phyloP scores from a whole-genome alignment of 306 rosid genomes.

The Fagus crenata region DNA sequence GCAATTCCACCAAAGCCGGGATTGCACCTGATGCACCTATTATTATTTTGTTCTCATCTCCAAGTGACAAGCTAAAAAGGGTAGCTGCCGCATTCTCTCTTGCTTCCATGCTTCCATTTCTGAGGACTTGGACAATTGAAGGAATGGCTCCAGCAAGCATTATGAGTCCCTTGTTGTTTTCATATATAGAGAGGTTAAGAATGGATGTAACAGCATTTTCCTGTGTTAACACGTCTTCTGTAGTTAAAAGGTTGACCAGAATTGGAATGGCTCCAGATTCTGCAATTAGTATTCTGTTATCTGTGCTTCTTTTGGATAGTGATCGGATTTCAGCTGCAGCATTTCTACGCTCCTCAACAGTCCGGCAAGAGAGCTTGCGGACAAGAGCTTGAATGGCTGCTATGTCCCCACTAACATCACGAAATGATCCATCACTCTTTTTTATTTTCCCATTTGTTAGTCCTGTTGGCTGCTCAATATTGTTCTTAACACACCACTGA shows the following conservation, averaged over 20 bases:
- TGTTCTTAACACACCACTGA: constrained; percentile 81
- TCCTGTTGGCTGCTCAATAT: constrained; percentile 82
- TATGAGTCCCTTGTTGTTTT: constrained; percentile 86
- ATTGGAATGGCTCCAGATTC: constrained; percentile 92
- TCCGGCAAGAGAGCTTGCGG: constrained; percentile 66
- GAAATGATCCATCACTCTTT: constrained; percentile 85
- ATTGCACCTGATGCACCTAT: constrained; percentile 96
- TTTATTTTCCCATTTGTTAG: constrained; percentile 81
- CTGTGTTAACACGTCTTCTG: constrained; percentile 70
- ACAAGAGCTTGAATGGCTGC: constrained; percentile 71
- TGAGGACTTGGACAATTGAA: constrained; percentile 86
- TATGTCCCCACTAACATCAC: constrained; percentile 81
- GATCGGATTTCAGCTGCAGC: constrained; percentile 82
- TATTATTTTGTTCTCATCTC: constrained; percentile 90
- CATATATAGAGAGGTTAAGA: constrained; percentile 89
- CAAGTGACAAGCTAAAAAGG: constrained; percentile 88
- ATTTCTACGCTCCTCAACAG: constrained; percentile 63
- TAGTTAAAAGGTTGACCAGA: constrained; percentile 75
- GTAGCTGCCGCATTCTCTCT: constrained; percentile 97
- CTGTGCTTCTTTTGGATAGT: constrained; percentile 92
- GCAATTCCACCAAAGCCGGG: constrained; percentile 83
- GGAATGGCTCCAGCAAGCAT: constrained; percentile 98
- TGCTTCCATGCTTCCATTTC: constrained; percentile 91
- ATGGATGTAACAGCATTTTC: constrained; percentile 94
- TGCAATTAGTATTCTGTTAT: constrained; percentile 85